Percentiles rank a stretch among this genome's conserved stretches.
Evolutionary conservation across 305 asterid species (phyloP).

Genomic region (Fraxinus ornus): DNA sequence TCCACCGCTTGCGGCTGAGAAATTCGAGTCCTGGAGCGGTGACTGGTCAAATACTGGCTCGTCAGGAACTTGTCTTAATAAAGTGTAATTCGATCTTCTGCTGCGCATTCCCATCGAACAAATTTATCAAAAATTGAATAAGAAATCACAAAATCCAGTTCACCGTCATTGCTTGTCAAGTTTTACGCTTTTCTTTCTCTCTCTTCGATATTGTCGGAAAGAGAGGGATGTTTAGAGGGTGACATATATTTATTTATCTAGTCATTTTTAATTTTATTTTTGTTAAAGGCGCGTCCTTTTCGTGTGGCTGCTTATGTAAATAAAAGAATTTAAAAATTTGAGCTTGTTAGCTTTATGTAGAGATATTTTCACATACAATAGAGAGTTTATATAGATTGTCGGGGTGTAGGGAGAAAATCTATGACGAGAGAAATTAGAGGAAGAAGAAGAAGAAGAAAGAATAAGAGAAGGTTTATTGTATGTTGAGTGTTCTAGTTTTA

Average conservation of each 20-base stretch:
- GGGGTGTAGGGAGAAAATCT: too few relatives aligned
- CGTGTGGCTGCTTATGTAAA: background rate
- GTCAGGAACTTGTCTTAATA: conserved; percentile 68
- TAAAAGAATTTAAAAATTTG: background rate
- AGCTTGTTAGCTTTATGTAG: too few relatives aligned
- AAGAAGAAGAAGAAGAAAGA: too few relatives aligned
- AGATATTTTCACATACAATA: too few relatives aligned
- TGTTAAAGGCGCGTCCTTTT: background rate
- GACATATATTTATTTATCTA: background rate
- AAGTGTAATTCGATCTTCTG: conserved; percentile 70
- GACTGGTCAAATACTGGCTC: conserved; percentile 41
- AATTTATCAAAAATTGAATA: conserved; percentile 12
- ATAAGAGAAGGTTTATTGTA: too few relatives aligned
- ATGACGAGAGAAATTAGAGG: too few relatives aligned
- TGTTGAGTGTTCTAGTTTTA: too few relatives aligned
- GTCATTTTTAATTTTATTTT: background rate
- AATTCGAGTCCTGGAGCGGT: conserved; percentile 42
- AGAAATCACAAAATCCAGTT: conserved; percentile 30
- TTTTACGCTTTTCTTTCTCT: background rate
- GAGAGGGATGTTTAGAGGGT: conserved; percentile 6
- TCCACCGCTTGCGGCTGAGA: conserved; percentile 40
- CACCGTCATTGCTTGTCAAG: conserved; percentile 24
- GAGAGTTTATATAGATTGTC: too few relatives aligned
- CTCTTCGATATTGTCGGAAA: conserved; percentile 15
- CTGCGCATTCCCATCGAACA: conserved; percentile 73